Conservation (phyloP, 495 filamentous ascomycete species). For the Hypoxylon fuscum region DNA sequence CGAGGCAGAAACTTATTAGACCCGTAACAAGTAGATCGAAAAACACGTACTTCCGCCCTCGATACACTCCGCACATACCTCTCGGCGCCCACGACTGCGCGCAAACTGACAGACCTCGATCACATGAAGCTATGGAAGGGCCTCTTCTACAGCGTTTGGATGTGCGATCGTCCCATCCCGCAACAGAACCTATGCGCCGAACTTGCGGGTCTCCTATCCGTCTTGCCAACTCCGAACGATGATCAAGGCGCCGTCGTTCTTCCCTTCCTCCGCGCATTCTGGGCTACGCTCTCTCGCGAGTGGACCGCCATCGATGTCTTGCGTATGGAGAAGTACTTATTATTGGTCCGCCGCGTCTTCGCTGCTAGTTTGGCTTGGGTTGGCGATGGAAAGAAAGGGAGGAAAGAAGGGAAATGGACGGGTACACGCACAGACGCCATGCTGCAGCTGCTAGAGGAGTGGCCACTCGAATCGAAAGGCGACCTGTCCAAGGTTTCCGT, state of each 20-base stretch:
- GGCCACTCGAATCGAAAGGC: conserved; percentile 55
- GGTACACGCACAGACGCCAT: conserved; percentile 44
- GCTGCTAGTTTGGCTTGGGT: conserved; percentile 70
- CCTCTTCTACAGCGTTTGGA: conserved; percentile 95
- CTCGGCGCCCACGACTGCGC: conserved; percentile 62
- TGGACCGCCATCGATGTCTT: conserved; percentile 84
- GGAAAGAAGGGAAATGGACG: conserved; percentile 27
- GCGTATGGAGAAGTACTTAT: conserved; percentile 92
- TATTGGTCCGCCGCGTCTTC: conserved; percentile 81
- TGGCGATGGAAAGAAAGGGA: conserved; percentile 45
- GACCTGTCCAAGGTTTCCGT: conserved; percentile 66
- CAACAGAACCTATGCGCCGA: conserved; percentile 85
- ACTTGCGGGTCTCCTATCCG: conserved; percentile 75
- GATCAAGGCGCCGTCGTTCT: conserved; percentile 58
- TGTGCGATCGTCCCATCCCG: conserved; percentile 85
- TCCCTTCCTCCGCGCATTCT: conserved; percentile 79
- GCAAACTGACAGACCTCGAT: conserved; percentile 73
- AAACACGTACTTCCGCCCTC: conserved; percentile 82
- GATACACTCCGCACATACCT: conserved; percentile 82
- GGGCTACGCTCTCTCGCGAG: conserved; percentile 85
- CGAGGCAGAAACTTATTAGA: neutral
- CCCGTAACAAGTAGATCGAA: conserved; percentile 66
- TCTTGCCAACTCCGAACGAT: conserved; percentile 65
- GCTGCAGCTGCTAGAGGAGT: conserved; percentile 51
- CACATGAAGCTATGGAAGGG: conserved; percentile 95